Base-by-base conservation (phyloP, 768 basidiomycete genomes). In the Hysterangium stoloniferum region DNA sequence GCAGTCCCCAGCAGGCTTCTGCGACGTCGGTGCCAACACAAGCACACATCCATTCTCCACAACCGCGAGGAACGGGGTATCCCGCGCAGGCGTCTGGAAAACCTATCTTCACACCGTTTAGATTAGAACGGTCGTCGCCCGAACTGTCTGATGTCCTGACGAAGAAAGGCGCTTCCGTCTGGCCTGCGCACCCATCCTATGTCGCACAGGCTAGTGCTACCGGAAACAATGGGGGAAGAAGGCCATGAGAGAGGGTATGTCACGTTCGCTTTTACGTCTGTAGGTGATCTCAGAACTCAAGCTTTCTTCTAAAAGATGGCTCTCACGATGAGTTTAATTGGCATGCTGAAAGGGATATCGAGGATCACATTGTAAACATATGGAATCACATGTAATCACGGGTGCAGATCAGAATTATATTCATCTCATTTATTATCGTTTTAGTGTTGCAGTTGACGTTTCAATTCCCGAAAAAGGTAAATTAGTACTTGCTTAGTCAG, bases 71-170 rank as follows among this genome's bases (percentile, higher is more conserved):
- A 46, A 19, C 51, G 17, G 32, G 31, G 22, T 27, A 27, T 20
- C 44, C 24, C 46, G 17, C 25, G 13, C 27, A 48, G 34, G 25
- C 43, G 55, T 15, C 56, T 41, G 35, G 32, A 28, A 54, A 55
- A 49, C 70, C 70, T 24, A 70, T 79, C 55, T 80, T 79, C 61
- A 72, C 71, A 25, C 71, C 75, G 15, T 80, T 74, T 68, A 69
- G 68, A 50, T 73, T 59, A 27, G 69, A 76, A 47, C 68, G 72
- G 20, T 71, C 72, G n/a, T 77, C 77, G 34, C 79, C 80, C 36
- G 79, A 80, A 56, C 65, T 80, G 46, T 70, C 74, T 28, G 68
- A 71, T 53, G 64, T 71, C 53, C 55, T 70, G 46, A 57, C 63
- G 54, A 69, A 67, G 64, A 65, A 62, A 54, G 48, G 62, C 42